Percentiles rank a stretch among this genome's conserved stretches.
Conservation (phyloP, 768 basidiomycete species). For the Floccularia luteovirens region DNA sequence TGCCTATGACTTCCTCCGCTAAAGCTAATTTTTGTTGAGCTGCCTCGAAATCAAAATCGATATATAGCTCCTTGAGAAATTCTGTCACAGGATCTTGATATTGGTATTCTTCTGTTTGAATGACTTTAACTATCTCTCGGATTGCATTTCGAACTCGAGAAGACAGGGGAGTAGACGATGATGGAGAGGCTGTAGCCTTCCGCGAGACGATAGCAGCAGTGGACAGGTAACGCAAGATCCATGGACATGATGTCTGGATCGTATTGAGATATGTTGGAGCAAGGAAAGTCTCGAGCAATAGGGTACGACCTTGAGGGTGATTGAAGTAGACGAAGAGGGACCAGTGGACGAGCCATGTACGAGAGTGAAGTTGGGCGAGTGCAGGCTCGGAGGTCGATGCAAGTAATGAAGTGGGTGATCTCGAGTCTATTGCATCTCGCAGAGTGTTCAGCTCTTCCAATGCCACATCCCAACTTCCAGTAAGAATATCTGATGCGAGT, state of each 20-base stretch:
- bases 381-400: slow-evolving; percentile 54
- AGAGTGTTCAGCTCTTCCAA: slow-evolving; percentile 92
- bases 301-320: slow-evolving; percentile 83
- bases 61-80: slow-evolving; percentile 90
- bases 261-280: slow-evolving; percentile 96
- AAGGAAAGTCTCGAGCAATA: slow-evolving; percentile 95
- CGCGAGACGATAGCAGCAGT: slow-evolving; percentile 90
- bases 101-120: slow-evolving; percentile 94
- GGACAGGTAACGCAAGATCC: slow-evolving; percentile 92
- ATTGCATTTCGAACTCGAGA: slow-evolving; percentile 83
- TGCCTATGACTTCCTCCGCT: slow-evolving; percentile 76
- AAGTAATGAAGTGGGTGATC: slow-evolving; percentile 45
- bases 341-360: slow-evolving; percentile 98
- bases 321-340: slow-evolving; percentile 98
- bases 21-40: slow-evolving; percentile 77
- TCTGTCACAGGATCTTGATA: slow-evolving; percentile 90
- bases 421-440: slow-evolving; percentile 86
- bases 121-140: slow-evolving; percentile 86
- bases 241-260: slow-evolving; percentile 92
- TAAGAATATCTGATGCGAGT: slow-evolving; percentile 92
- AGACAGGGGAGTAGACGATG: slow-evolving; percentile 36
- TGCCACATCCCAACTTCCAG: slow-evolving; percentile 92
- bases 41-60: slow-evolving; percentile 94
- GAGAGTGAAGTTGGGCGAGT: slow-evolving; percentile 82
- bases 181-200: slow-evolving; percentile 52